Conservation (phyloP, 805 yeast species). For the Kodamaea fukazawae region DNA sequence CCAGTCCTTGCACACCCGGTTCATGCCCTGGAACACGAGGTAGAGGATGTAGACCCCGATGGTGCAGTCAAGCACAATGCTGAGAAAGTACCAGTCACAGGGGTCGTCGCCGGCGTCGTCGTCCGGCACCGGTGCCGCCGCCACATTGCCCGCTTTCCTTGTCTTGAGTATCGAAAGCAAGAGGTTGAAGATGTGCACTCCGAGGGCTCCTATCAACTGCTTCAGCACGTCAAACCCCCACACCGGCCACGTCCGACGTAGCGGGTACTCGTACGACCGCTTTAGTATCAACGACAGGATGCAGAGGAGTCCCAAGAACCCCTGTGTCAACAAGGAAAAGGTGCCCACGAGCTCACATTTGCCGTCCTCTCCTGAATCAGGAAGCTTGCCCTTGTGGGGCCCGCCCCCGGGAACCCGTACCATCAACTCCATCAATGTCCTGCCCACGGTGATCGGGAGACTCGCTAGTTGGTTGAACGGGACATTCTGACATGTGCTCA, state of each 20-base stretch:
- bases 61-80: slow-evolving; percentile 86
- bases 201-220: slow-evolving; percentile 83
- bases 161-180: slow-evolving; percentile 62
- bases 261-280: slow-evolving; percentile 74
- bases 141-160: slow-evolving; percentile 5
- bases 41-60: slow-evolving; percentile 83
- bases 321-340: slow-evolving; percentile 77
- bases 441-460: slow-evolving; percentile 3
- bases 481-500: slow-evolving; percentile 4
- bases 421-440: background rate
- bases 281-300: slow-evolving; percentile 71
- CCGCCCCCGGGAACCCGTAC: background rate
- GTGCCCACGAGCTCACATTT: slow-evolving; percentile 68
- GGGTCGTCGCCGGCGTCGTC: slow-evolving; percentile 47
- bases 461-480: slow-evolving; percentile 9
- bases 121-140: too few relatives aligned
- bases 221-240: slow-evolving; percentile 91
- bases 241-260: slow-evolving; percentile 77
- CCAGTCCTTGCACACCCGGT: slow-evolving; percentile 43
- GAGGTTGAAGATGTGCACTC: slow-evolving; percentile 78
- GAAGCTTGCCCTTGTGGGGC: too few relatives aligned
- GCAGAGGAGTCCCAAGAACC: slow-evolving; percentile 71
- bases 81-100: slow-evolving; percentile 93
- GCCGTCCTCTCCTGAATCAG: slow-evolving; percentile 20
- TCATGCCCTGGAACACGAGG: slow-evolving; percentile 47